These are phyloP conservation scores for Aeschynomene evenia DNA, from an alignment of 306 rosid species.

Conservation along the genomic window DNA sequence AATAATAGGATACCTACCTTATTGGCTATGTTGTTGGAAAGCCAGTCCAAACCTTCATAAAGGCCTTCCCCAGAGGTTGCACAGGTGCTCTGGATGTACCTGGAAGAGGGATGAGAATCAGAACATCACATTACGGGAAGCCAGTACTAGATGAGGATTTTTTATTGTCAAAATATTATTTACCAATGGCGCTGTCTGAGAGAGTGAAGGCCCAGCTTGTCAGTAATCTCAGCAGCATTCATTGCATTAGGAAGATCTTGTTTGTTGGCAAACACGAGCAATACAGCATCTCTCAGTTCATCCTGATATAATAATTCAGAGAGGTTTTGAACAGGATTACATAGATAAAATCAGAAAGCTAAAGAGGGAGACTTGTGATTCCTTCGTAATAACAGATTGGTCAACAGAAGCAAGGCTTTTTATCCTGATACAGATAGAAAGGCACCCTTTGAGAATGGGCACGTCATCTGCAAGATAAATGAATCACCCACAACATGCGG, in stretches of 20 bases:
- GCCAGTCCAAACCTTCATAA: slow-evolving; percentile 98
- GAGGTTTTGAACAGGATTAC: background rate
- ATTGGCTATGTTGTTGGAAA: slow-evolving; percentile 98
- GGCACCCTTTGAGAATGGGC: background rate
- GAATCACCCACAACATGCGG: background rate
- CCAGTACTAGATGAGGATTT: background rate
- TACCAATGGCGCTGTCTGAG: slow-evolving; percentile 99
- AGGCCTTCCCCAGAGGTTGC: slow-evolving; percentile 99
- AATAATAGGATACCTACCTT: too few species aligned
- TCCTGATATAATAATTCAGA: slow-evolving; percentile 54
- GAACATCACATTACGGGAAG: background rate
- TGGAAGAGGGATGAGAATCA: slow-evolving; percentile 36
- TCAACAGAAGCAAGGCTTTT: background rate
- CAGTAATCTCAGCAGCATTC: slow-evolving; percentile 99
- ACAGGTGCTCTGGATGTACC: slow-evolving; percentile 99
- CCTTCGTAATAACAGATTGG: background rate
- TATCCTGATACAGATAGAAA: background rate
- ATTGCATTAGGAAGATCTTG: slow-evolving; percentile 99
- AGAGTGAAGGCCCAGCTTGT: slow-evolving; percentile 98
- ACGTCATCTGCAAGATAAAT: slow-evolving; percentile 6
- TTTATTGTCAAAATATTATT: slow-evolving; percentile 5
- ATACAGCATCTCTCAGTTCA: slow-evolving; percentile 95
- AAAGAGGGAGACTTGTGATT: slow-evolving; percentile 2
- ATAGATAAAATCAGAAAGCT: background rate
- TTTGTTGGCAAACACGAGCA: slow-evolving; percentile 98